Base-by-base conservation (phyloP, 495 filamentous ascomycete genomes). In the Hyphodiscus hymeniophilus region DNA sequence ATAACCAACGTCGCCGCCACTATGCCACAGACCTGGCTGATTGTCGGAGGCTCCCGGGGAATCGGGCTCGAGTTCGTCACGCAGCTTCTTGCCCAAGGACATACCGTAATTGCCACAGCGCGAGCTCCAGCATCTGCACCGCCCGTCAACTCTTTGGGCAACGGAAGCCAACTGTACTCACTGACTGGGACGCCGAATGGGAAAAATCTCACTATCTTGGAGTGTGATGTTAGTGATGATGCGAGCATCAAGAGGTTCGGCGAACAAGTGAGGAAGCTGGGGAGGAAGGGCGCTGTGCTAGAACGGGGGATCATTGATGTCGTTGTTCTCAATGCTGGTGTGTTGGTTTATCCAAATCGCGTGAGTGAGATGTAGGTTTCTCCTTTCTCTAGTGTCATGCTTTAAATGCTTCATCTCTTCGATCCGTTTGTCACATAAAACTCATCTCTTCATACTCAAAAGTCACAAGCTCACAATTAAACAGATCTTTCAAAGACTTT, bases 251-350 rank as follows among this genome's bases (percentile, higher is more conserved):
- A 61, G 49, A 67, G 70, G 61, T 52, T 66, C 55, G 47, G 48
- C 48, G 39, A 57, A 34, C 1, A 15, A 7, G 47, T 46, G 28
- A 24, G 57, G 52, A 57, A 50, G 18, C 52, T 63, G 18, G 51
- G 45, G 7, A 42, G 45, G 24, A 47, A 58, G 13, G 43, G 55
- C n/a, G 51, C 45, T 43, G 60, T 56, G 34, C 63, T 39, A 26
- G 57, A 50, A 33, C 23, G 50, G 17, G 56, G 63, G 13, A 64
- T 61, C 21, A 68, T 79, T 32, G 73, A 75, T 47, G 66, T 71
- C 58, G 66, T 73, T 20, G 60, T 80, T 23, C 46, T 80, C 13
- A 80, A 78, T 60, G 76, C 76, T 30, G 76, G 76, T n/a, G 66
- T 80, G 1, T 50, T 77, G 45, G 64, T 68, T 45, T 79, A 80